Base-by-base conservation (phyloP, 441 rosid genomes). In the Pelargonium citronellum region DNA sequence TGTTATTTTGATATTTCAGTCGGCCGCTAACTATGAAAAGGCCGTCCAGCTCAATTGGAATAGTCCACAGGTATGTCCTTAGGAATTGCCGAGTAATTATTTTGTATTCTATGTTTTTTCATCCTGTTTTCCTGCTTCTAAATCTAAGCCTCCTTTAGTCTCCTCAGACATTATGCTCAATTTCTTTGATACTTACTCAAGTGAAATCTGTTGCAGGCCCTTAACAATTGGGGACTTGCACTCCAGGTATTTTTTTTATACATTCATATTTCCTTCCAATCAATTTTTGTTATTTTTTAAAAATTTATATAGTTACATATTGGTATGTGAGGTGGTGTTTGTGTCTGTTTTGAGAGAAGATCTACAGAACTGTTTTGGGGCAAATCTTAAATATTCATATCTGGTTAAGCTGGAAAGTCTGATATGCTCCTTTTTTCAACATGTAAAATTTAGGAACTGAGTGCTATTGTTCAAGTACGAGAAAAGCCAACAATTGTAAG, bases 1-100 rank as follows among this genome's bases (percentile, higher is more conserved):
- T 62, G 63, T 62, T 47, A 27, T 67, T 44, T 73, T 82, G 67
- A 41, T 80, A 73, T 76, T 77, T 58, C 91, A 95, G 99, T 97
- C 99, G 9, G 91, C 95, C 55, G 85, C 83, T 68, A 92, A 95
- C 79, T 92, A 95, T 84, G 97, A 88, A 82, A 90, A 86, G 71
- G 99, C 99, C 41, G 97, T 95, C 77, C 88, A 89, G 74, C 98
- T 95, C 66, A 87, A 92, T 74, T 92, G 98, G 99, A 95, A 92
- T 69, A 95, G 96, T 83, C 97, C 98, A 73, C 98, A 92, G 98
- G 97, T 88, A 77, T 73, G 55, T 55, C 63, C 6, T 8, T 41
- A 19, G 39, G 30, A 43, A 62, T 68, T 41, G 17, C 41, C 39
- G 44, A 19, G 63, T 58, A 20, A 19, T 58, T 75, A 60, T 34